Evolutionary conservation across 352 stramenopile genomes (phyloP), one percentile per base, ranked within the genome.

Genomic region (Globisporangium yorkense): DNA sequence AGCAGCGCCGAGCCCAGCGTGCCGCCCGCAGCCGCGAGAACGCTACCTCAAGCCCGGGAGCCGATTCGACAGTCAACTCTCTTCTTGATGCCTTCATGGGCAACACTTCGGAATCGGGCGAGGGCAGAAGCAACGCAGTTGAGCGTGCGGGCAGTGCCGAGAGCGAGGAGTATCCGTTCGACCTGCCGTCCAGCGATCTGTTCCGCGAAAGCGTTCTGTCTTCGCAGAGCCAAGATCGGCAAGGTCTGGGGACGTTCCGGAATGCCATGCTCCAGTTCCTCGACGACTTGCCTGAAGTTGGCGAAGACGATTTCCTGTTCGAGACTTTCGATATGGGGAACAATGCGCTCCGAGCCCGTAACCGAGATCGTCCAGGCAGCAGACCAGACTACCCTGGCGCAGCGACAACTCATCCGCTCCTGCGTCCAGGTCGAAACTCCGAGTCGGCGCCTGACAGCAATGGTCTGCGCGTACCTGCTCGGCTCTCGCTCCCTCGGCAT

Each of bases 231-330:
- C 59, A 65, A 48, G 59, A 65, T 21, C 52, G 33, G 8, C 43
- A 56, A 24, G 45, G 59, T 2, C 6, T 50, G 9, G 59, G 53
- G 4, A 37, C 24, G 21, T 59, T 65, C 20, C 29, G 46, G 48
- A 59, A 59, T 20, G 46, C 59, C 1, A 59, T 87, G 41, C 49
- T 83, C 18, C 74, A 84, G 53, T 84, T 83, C 29, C 78, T 87
- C 57, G 76, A 87, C 60, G 74, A 84, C 35, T 29, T 87, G 5
- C 72, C 76, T 5, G 76, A 84, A 45, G 72, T 69, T 45, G 71
- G 70, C 3, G 73, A 80, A 37, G 76, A 87, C 40, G 68, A 83
- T 37, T 72, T 81, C 21, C 62, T 83, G 13, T 87, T 87, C 35
- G 72, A 87, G 47, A 77, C 76, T 9, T 76, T 84, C 57, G 74